A percentile compares a stretch with the other conserved stretches of the same genome.
phyloP scores from a whole-genome alignment of 2,329 filamentous ascomycete species.

The Fusarium fracticaudum region DNA sequence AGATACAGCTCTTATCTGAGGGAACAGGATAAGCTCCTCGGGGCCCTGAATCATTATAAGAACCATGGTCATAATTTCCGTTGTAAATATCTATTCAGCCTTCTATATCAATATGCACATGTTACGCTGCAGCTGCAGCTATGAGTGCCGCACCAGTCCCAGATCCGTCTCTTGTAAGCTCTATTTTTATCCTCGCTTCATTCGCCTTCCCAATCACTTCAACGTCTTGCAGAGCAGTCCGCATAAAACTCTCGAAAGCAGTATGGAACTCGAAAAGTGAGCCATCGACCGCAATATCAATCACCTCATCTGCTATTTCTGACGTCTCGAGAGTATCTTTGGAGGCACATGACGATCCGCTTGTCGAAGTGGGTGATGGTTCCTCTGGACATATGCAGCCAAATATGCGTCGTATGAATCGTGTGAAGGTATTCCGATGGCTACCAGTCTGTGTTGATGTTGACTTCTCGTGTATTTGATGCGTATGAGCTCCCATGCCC shows the following conservation, averaged over 20 bases:
- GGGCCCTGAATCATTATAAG: too few relatives aligned
- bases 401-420: background rate
- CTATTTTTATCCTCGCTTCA: slow-evolving; percentile 4
- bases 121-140: background rate
- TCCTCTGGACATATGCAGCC: background rate
- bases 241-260: slow-evolving; percentile 4
- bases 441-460: accelerated
- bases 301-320: background rate
- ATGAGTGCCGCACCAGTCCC: slow-evolving; percentile 12
- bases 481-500: accelerated
- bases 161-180: slow-evolving; percentile 8
- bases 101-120: background rate
- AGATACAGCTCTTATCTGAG: background rate
- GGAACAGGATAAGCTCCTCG: background rate
- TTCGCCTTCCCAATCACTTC: background rate
- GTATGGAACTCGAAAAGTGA: slow-evolving; percentile 5
- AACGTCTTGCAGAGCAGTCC: background rate
- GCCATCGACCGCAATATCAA: background rate
- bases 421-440: accelerated
- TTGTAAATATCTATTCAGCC: background rate
- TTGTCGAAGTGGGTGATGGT: accelerated
- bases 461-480: background rate
- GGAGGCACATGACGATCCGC: background rate
- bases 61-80: background rate
- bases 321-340: background rate